Evolutionary conservation across 192 early-diverging fungal species (phyloP).

Genomic region (Podila epigama): DNA sequence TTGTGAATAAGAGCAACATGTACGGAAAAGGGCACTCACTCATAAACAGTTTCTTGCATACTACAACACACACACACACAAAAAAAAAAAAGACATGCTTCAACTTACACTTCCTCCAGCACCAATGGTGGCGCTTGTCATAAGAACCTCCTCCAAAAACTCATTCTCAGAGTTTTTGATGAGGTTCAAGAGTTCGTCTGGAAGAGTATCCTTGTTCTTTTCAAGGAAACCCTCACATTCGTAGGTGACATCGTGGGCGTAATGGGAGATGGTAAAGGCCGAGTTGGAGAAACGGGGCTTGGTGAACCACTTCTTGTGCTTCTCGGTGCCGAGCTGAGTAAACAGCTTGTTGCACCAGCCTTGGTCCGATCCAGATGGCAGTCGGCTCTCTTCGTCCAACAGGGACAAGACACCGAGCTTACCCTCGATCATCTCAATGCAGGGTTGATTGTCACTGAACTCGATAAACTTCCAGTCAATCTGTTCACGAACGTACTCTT

Average conservation of each 20-base stretch:
- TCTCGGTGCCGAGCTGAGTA: slow-evolving; percentile 75
- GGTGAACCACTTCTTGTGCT: slow-evolving; percentile 80
- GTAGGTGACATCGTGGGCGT: slow-evolving; percentile 94
- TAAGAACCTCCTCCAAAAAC: slow-evolving; percentile 84
- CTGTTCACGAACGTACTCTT: slow-evolving; percentile 96
- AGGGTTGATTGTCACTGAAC: slow-evolving; percentile 98
- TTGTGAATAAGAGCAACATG: neutral
- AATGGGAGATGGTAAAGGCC: slow-evolving; percentile 94
- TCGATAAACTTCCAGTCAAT: slow-evolving; percentile 99
- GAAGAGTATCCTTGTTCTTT: slow-evolving; percentile 99
- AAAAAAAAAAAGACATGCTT: neutral
- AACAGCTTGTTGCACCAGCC: slow-evolving; percentile 92
- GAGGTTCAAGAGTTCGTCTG: slow-evolving; percentile 86
- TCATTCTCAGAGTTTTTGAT: slow-evolving; percentile 80
- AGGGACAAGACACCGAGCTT: slow-evolving; percentile 92
- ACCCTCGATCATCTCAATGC: slow-evolving; percentile 98
- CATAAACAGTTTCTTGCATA: no score
- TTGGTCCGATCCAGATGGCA: slow-evolving; percentile 88
- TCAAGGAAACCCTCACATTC: slow-evolving; percentile 97
- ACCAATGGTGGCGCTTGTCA: slow-evolving; percentile 33
- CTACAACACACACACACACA: no score
- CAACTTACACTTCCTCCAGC: slow-evolving; percentile 48
- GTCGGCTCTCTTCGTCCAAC: slow-evolving; percentile 85
- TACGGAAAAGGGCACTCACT: neutral
- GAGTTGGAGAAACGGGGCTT: slow-evolving; percentile 91